Evolutionary conservation across 805 yeast genomes (phyloP), one percentile per base, ranked within the genome.

Genomic region (Zygosaccharomyces rouxii): DNA sequence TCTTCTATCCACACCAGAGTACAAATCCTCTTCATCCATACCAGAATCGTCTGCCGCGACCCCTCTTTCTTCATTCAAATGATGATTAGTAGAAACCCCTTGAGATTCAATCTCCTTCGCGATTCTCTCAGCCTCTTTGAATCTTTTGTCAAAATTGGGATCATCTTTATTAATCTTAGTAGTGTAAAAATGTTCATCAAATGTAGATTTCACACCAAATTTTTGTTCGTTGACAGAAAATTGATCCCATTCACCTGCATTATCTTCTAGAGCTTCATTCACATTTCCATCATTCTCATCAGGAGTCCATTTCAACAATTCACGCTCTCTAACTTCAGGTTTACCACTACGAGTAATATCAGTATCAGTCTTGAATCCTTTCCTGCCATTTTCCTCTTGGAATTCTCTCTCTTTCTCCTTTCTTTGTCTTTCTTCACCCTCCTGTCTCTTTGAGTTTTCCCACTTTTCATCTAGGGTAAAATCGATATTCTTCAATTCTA

Each of bases 21-120:
- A 94, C 68, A 86, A 86, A 67, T 90, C 97, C 67, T 94, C 99
- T 70, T 94, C 99, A 67, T 94, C 98, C 56, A 87, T 56, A 14
- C 95, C 96, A 51, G 86, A 79, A 61, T 87, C 96, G 63, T 87
- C 96, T 33, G 85, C 77, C 14, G 66, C 60, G 13, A 81, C 53
- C 22, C 96, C 96, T 66, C 99, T 81, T 67, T 92, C 99, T 65
- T 92, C 99, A 53, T 95, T 92, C 22, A 90, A 54, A 64, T 94
- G 98, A 25, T 79, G 70, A 62, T 87, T 89, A 23, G 84, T 84
- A 21, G 83, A 76, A 45, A 73, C 64, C 5, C 77, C 73, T 57
- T 80, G 84, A 35, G 76, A 69, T 66, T 86, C 94, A 58, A 92
- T 92, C 63, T 94, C 98, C 41, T 72, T 75, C 1, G 98, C 97